Evolutionary conservation across 805 yeast species (phyloP).

Genomic region (Barnettozyma botsteinii): DNA sequence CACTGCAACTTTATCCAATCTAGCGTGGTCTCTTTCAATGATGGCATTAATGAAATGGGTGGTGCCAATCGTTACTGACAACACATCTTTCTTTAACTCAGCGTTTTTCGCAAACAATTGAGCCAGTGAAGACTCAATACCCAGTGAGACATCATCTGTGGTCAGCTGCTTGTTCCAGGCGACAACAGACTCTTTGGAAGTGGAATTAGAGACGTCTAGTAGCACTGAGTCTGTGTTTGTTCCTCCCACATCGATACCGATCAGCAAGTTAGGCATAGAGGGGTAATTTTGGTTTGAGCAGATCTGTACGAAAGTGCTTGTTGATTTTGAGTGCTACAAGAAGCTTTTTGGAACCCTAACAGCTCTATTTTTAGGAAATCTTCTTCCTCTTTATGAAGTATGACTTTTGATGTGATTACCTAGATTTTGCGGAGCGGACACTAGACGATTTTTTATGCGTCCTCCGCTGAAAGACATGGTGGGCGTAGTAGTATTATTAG

Average conservation of each 20-base stretch:
- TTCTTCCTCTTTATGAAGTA: too few relatives aligned
- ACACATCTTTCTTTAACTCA: conserved; percentile 23
- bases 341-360: too few relatives aligned
- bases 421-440: too few relatives aligned
- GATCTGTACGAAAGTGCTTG: too few relatives aligned
- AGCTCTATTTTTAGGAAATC: too few relatives aligned
- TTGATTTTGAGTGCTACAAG: too few relatives aligned
- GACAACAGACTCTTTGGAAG: conserved; percentile 27
- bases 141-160: conserved; percentile 38
- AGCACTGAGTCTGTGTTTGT: conserved; percentile 44
- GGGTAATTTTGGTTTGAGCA: too few relatives aligned
- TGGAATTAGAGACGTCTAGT: conserved; percentile 35
- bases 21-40: conserved; percentile 36
- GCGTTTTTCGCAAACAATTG: conserved; percentile 27
- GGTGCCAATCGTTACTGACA: conserved; percentile 43
- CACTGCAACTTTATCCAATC: conserved; percentile 39
- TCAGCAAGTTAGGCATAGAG: too few relatives aligned
- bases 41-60: conserved; percentile 47
- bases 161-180: conserved; percentile 39
- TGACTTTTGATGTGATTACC: too few relatives aligned
- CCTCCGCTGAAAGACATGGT: conserved; percentile 34
- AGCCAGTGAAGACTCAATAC: conserved; percentile 33
- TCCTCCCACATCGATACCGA: conserved; percentile 48
- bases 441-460: too few relatives aligned
- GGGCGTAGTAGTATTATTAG: too few relatives aligned